Evolutionary conservation across 2,329 filamentous ascomycete genomes (phyloP), one percentile per base, ranked within the genome.

Genomic region (Albophoma yamanashiensis): DNA sequence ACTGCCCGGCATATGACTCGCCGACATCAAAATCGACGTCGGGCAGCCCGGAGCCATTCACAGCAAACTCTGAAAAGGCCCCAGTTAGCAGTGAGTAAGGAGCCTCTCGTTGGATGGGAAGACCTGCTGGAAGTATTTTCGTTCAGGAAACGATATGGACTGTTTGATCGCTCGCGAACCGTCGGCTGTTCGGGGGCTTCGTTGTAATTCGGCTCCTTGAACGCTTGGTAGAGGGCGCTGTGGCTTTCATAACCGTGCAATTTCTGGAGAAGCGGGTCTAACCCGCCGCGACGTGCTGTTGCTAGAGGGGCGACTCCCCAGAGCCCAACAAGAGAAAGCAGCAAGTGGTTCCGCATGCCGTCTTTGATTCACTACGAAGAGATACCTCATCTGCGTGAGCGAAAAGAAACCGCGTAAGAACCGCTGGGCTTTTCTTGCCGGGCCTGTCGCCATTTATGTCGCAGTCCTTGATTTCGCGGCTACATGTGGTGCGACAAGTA

Each of bases 11-110:
- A 67, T 84, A 85, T 0, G 79, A 82, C 69, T 85, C 82, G 60
- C 79, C 78, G 57, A 87, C 75, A 61, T 89, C 85, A 64, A 86
- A 89, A 57, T 80, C 70, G 3, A 89, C 84, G 20, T 87, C 83
- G 1, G 87, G 87, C 59, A 89, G 78, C 1, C 74, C 77, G 1
- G 76, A 79, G 38, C 86, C 82, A 67, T 89, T 82, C 58, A 88
- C 81, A 50, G 77, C 78, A 63, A 83, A 87, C 62, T 79, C 84
- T 75, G 20, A 3, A n/a, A 25, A 42, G 14, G 3, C 9, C 9
- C 14, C 14, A 7, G 4, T 34, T n/a, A 34, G 40, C 4, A 12
- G 20, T 14, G 9, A 2, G 27, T 3, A 15, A 12, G 20, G 22
- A 31, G 9, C 5, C 15, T 25, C 5, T 31, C 3, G 27, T 31